Base-by-base conservation (phyloP, 257 asterid species). In the Dorcoceras hygrometricum region DNA sequence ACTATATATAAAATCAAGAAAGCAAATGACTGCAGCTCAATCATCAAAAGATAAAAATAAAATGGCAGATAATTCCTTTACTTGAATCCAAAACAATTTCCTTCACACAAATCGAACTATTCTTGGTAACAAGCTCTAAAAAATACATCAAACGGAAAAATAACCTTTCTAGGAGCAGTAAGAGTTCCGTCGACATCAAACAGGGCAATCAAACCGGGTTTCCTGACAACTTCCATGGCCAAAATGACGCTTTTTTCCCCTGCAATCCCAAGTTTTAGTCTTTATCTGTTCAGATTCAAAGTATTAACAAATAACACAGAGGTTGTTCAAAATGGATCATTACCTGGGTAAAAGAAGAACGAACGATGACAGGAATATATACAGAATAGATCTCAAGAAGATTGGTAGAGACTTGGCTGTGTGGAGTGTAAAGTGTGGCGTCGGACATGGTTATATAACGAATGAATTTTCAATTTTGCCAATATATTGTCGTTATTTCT, bases 181-280 rank as follows among this genome's bases (percentile, higher is more conserved):
- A 94, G 96, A 6, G 99, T 94, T 68, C 95, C 99, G 77, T 94
- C 99, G 59, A 94, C 96, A 76, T 94, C 99, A 22, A 94, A 94
- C 24, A 94, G 87, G 71, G 95, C 97, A 80, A 94, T 86, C 28
- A 84, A 77, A 7, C 96, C 95, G 78, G 96, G 81, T 72, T 63
- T 84, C 57, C 57, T 75, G 63, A 75, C 79, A 54, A 89, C 92
- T 96, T 43, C 51, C 51, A 88, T 94, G 16, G 48, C 71, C 19
- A 43, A 27, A 66, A 34, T 66, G 2, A 51, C 18, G 63, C 53
- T 26, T 10, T 10, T 68, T 65, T 48, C n/a, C 1, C 24, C 82
- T 75, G 78, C 74, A 77, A 20, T 29, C 63, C 56, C 62, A 57
- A 6, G 31, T 28, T 10, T 24, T 28, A 3, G 8, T 57, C 29